Conservation (phyloP, 2,329 filamentous ascomycete genomes). For the Phaeosphaeriaceae sp. region DNA sequence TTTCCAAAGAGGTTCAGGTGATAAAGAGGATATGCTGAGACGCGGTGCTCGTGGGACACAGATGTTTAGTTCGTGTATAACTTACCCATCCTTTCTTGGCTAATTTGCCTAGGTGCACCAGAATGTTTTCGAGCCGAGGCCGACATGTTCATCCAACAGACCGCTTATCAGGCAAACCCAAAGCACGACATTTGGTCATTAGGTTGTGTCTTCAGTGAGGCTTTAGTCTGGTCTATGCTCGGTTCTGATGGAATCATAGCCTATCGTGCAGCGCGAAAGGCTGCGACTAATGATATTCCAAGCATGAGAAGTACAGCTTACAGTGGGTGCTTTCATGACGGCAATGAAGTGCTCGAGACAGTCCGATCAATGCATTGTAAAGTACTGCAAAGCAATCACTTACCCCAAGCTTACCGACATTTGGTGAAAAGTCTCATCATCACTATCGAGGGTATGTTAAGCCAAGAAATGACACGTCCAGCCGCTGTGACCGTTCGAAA, state of each 20-base stretch:
- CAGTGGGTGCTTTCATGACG: constrained; percentile 27
- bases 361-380: constrained; percentile 14
- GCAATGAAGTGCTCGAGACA: constrained; percentile 4
- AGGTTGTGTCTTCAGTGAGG: constrained; percentile 32
- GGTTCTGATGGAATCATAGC: constrained; percentile 16
- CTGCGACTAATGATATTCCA: constrained; percentile 1
- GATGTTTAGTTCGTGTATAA: constrained; percentile 43
- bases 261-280: constrained; percentile 10
- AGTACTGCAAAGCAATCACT: not conserved
- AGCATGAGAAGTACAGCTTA: constrained; percentile 9
- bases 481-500: no score
- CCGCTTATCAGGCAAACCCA: constrained; percentile 24
- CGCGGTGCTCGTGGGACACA: constrained; percentile 38
- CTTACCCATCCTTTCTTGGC: no score
- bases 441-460: constrained; percentile 11
- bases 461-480: no score
- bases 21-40: not conserved
- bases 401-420: not conserved
- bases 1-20: constrained; percentile 19
- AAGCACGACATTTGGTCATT: constrained; percentile 51
- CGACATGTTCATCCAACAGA: constrained; percentile 1
- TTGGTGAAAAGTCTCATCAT: constrained; percentile 1
- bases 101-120: constrained; percentile 20
- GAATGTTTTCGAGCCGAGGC: constrained; percentile 21
- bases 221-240: constrained; percentile 25